These are phyloP conservation scores for Myxozyma melibiosi DNA, from an alignment of 805 yeast species.

Conservation along the genomic window DNA sequence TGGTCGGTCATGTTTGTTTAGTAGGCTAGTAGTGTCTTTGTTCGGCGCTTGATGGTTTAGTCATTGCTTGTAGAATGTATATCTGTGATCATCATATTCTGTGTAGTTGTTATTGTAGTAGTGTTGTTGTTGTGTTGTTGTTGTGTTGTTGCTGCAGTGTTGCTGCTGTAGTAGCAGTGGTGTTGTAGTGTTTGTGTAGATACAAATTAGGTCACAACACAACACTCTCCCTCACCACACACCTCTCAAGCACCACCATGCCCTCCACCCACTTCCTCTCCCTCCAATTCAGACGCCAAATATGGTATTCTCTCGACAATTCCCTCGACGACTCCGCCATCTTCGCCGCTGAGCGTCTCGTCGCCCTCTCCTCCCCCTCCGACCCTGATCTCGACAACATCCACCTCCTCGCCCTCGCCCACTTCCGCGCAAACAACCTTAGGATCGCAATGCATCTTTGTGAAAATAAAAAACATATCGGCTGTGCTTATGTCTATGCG, in stretches of 20 bases:
- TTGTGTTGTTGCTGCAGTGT: too few relatives aligned
- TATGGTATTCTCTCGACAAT: slow-evolving; percentile 72
- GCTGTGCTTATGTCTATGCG: slow-evolving; percentile 77
- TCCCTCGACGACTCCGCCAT: slow-evolving; percentile 75
- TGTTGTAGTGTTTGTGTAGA: neutral
- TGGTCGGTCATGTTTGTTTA: too few relatives aligned
- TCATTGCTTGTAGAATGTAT: too few relatives aligned
- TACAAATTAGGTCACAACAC: neutral
- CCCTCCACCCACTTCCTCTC: neutral
- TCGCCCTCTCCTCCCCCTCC: slow-evolving; percentile 60
- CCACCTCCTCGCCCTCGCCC: slow-evolving; percentile 69
- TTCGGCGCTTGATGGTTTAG: too few relatives aligned
- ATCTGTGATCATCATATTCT: too few relatives aligned
- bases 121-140: too few relatives aligned
- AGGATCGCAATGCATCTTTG: slow-evolving; percentile 61
- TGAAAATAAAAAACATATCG: slow-evolving; percentile 58
- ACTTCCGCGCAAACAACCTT: slow-evolving; percentile 59
- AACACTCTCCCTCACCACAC: neutral
- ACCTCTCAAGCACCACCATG: neutral
- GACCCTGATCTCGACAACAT: slow-evolving; percentile 59
- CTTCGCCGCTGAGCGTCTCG: slow-evolving; percentile 78
- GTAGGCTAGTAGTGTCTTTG: too few relatives aligned
- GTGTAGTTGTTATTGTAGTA: too few relatives aligned
- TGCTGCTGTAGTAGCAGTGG: too few relatives aligned
- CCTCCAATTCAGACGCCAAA: slow-evolving; percentile 47